Evolutionary conservation across 306 rosid genomes (phyloP), one percentile per base, ranked within the genome.

Genomic region (Citrullus colocynthis): DNA sequence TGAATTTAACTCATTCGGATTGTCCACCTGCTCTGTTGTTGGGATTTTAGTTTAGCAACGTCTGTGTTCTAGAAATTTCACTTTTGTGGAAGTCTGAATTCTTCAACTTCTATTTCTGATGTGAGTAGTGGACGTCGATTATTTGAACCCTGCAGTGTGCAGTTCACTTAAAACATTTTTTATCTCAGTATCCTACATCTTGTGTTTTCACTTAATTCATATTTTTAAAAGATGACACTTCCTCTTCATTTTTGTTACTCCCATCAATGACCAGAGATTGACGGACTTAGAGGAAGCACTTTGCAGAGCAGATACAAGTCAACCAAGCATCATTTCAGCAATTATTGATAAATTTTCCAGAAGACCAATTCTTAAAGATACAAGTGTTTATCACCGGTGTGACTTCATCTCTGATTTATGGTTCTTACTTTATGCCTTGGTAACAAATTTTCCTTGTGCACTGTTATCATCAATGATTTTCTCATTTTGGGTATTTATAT

Each of bases 251-350:
- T 36, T 15, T 83, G 54, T 67, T 81, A 72, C 72, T 82, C 70
- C 78, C 13, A 76, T 83, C 81, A 51, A 60, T 82, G 70, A 9
- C 81, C 89, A 92, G 98, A 89, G 83, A 69, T 76, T 95, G 80
- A 57, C 86, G 76, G 56, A 73, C 62, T 83, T 95, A 83, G 98
- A 95, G 89, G 97, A 88, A 87, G 90, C 85, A 32, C 86, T 92
- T 41, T 83, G 36, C 86, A 86, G 85, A 76, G 86, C 84, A 56
- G 83, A 82, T 81, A 87, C 90, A 65, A 86, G 89, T 83, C 91
- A 86, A 83, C 76, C 83, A 77, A 51, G 85, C 82, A 65, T 78
- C 13, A 81, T 92, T 48, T 89, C 90, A 78, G 86, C 80, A 48
- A 83, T 88, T 49, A 88, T 92, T 63, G 89, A 89, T 78, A 74